Evolutionary conservation across 2,329 filamentous ascomycete genomes (phyloP).

Genomic region (Coleophoma eucalyptorum): DNA sequence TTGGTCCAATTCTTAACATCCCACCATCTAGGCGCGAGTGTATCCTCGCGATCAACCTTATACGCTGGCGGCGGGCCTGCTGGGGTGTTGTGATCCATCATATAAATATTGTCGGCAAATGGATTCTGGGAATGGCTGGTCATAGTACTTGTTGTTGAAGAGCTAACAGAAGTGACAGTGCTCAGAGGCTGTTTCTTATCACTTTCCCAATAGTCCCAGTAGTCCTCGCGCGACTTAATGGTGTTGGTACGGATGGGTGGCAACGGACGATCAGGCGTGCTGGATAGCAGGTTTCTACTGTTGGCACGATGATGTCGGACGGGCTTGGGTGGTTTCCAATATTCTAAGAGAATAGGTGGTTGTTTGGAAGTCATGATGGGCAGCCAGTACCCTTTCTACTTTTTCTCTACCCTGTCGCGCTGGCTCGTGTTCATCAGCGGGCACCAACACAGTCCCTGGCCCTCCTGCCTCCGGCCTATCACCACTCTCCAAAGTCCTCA

Average conservation of each 20-base stretch:
- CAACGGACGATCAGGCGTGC: neutral
- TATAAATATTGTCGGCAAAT: conserved; percentile 4
- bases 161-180: neutral
- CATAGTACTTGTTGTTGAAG: neutral
- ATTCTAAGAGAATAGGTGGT: conserved; percentile 14
- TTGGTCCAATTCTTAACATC: conserved; percentile 50
- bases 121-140: neutral
- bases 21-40: conserved; percentile 30
- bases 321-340: conserved; percentile 20
- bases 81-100: neutral
- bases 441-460: neutral
- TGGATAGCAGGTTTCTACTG: conserved; percentile 10
- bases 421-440: neutral
- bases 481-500: too few species aligned
- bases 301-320: conserved; percentile 15
- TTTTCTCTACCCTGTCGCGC: neutral
- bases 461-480: too few species aligned
- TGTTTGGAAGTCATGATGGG: conserved; percentile 4
- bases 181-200: neutral
- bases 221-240: neutral
- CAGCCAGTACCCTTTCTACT: neutral
- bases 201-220: neutral
- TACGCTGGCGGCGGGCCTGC: conserved; percentile 13
- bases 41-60: conserved; percentile 13
- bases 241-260: neutral